Evolutionary conservation across 2,329 filamentous ascomycete species (phyloP), one percentile per base, ranked within the genome.

Genomic region (Exutisphaerella laricina): DNA sequence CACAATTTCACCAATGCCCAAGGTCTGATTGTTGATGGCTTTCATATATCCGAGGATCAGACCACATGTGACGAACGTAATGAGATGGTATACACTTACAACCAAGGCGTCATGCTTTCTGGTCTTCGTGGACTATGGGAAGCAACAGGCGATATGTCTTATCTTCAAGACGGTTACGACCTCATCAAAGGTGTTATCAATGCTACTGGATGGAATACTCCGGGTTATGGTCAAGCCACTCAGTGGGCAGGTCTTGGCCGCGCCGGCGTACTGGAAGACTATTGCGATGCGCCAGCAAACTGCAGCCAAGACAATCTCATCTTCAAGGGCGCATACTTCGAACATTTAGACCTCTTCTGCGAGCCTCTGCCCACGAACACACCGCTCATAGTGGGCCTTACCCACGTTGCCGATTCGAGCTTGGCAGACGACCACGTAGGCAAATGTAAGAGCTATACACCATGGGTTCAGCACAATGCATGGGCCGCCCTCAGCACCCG

Each of bases 301-400:
- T 97, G 90, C 64, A 88, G 80, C 9, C 88, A 96, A 60, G 78
- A 97, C 55, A 77, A 76, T 1, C 88, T 95, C 58, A 88, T 87
- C 0, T 97, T 97, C 77, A 97, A 97, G 63, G 86, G 87, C 20
- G 92, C 96, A 44, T 96, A 90, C 71, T 95, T 95, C 67, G 85
- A 95, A 60, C 90, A 97, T 60, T 71, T 97, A 1, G 77, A 81
- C 0, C 69, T 79, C 1, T 96, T 96, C 62, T 97, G 90, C 63
- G 73, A 75, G 4, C 75, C 80, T 0, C 66, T 94, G 2, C 73
- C 71, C 1, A 60, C 50, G 2, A 10, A 26, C 5, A 58, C 69
- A 7, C 64, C 74, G 1, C 64, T 68, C 5, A 62, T 71, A 23
- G 63, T 66, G 7, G 69, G 67, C 2, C 66, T 73, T 39, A 70